These are phyloP conservation scores for Bertia moriformis DNA, from an alignment of 2,329 filamentous ascomycete species.

Conservation along the genomic window DNA sequence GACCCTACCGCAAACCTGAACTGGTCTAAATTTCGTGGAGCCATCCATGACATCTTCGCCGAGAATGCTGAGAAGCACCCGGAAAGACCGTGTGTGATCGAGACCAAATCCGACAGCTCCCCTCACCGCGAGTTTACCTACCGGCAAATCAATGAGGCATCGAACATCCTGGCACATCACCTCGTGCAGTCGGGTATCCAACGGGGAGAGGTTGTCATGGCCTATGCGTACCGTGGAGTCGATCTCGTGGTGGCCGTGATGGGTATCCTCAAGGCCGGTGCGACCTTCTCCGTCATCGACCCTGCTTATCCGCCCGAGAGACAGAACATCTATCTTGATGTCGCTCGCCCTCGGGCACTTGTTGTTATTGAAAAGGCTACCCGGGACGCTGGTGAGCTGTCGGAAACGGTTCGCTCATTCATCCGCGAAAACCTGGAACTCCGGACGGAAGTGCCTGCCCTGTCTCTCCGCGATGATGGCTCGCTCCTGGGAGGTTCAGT, in stretches of 20 bases:
- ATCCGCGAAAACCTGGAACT: conserved; percentile 60
- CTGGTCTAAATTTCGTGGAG: conserved; percentile 49
- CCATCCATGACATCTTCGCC: conserved; percentile 59
- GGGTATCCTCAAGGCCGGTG: conserved; percentile 51
- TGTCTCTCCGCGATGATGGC: conserved; percentile 61
- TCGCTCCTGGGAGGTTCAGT: conserved; percentile 52
- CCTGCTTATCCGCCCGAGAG: conserved; percentile 69
- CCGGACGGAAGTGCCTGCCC: conserved; percentile 59
- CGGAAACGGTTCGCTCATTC: conserved; percentile 20
- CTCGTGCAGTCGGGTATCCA: conserved; percentile 59
- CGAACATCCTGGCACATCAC: conserved; percentile 68
- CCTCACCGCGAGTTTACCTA: conserved; percentile 65
- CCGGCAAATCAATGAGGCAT: conserved; percentile 70
- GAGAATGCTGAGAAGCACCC: conserved; percentile 55
- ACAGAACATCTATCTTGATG: conserved; percentile 72
- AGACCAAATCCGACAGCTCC: conserved; percentile 23
- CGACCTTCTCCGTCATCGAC: conserved; percentile 56
- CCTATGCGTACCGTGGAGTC: conserved; percentile 72
- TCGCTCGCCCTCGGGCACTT: conserved; percentile 59
- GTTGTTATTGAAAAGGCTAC: conserved; percentile 61
- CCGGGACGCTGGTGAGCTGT: conserved; percentile 49
- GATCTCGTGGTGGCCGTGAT: conserved; percentile 67
- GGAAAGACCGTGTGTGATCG: conserved; percentile 34
- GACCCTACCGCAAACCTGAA: conserved; percentile 54
- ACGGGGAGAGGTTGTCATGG: conserved; percentile 82